These are phyloP conservation scores for Cladophialophora immunda DNA, from an alignment of 2,329 filamentous ascomycete species.

Conservation along the genomic window DNA sequence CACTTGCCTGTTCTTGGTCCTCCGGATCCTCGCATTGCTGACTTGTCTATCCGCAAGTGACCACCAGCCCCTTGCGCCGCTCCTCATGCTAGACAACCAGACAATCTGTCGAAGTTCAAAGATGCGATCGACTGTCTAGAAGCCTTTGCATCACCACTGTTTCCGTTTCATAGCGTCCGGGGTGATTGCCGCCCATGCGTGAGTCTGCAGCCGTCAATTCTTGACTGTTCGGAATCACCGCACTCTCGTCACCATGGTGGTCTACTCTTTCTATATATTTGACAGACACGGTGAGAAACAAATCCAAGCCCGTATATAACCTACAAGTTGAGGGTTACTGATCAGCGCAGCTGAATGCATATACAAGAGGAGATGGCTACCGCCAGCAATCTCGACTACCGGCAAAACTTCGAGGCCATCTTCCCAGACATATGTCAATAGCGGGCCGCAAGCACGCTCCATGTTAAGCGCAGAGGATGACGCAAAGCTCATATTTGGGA, in stretches of 20 bases:
- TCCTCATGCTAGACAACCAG: neutral
- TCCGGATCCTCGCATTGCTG: neutral
- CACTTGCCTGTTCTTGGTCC: conserved; percentile 21
- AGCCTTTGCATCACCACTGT: neutral
- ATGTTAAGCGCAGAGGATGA: conserved; percentile 74
- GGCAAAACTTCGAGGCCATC: conserved; percentile 60
- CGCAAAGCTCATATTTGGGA: conserved; percentile 96
- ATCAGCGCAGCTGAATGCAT: conserved; percentile 84
- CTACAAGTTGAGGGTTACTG: conserved; percentile 13
- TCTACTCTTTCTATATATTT: conserved; percentile 99
- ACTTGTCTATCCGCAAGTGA: neutral
- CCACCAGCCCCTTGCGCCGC: neutral
- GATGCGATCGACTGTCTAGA: neutral
- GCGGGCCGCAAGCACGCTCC: conserved; percentile 51
- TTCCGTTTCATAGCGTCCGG: neutral
- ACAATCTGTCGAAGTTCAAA: neutral
- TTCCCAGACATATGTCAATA: conserved; percentile 56
- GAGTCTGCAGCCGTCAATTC: neutral
- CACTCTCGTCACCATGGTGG: conserved; percentile 71
- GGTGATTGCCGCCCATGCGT: neutral
- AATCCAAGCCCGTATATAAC: neutral
- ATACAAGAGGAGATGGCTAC: conserved; percentile 87
- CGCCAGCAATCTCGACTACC: conserved; percentile 58
- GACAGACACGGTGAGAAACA: conserved; percentile 85
- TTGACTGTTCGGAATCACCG: neutral